A percentile compares a stretch with the other conserved stretches of the same genome.
Evolutionary conservation across 371 early-diverging fungal genomes (phyloP).

Genomic region (Syncephalastrum contaminatum): DNA sequence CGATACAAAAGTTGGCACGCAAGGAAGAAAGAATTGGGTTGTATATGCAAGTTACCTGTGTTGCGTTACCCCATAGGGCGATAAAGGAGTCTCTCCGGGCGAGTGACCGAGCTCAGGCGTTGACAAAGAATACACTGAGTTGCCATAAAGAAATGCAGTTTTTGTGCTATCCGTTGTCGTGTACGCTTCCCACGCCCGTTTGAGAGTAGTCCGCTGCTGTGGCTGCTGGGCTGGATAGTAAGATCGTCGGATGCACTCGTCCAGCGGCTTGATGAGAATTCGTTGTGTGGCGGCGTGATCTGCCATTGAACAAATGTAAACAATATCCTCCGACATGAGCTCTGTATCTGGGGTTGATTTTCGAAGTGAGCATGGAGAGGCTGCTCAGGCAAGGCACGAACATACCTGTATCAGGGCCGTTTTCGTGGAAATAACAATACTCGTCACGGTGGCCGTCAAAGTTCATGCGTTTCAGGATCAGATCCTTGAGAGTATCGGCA

Average conservation of each 20-base stretch:
- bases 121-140: constrained; percentile 15
- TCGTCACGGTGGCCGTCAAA: constrained; percentile 40
- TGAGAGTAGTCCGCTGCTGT: neutral
- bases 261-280: constrained; percentile 28
- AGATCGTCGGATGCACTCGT: constrained; percentile 3
- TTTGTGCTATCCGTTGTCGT: no score
- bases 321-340: constrained; percentile 33
- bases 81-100: constrained; percentile 24
- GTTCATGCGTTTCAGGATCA: constrained; percentile 46
- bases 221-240: constrained; percentile 1
- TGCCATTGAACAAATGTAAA: constrained; percentile 39
- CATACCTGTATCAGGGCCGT: constrained; percentile 49
- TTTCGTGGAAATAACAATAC: constrained; percentile 53
- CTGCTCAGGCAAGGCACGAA: neutral
- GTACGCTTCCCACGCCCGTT: no score
- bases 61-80: constrained; percentile 21
- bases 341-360: constrained; percentile 22
- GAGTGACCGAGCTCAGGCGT: constrained; percentile 47
- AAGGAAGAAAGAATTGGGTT: no score
- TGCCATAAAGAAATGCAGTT: constrained; percentile 7
- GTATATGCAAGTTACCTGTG: constrained; percentile 18
- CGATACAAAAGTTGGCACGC: no score
- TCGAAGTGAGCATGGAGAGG: constrained; percentile 18
- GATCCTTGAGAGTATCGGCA: constrained; percentile 44
- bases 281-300: constrained; percentile 43